These are phyloP conservation scores for Macrolepiota dolichaula DNA, from an alignment of 768 basidiomycete species.

Conservation along the genomic window DNA sequence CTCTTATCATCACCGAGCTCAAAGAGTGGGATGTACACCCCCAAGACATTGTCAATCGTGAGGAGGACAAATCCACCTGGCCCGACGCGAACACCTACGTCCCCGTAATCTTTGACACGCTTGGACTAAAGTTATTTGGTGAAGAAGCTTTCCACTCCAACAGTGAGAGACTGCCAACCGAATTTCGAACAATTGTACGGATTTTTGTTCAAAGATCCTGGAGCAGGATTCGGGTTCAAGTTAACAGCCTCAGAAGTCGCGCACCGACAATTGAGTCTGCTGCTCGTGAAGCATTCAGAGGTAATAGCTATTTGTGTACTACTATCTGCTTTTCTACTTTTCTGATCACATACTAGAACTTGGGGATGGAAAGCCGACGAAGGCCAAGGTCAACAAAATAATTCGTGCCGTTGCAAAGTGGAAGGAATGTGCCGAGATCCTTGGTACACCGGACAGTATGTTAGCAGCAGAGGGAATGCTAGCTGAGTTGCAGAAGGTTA, in stretches of 20 bases:
- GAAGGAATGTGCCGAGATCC: neutral
- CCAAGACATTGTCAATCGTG: constrained; percentile 1
- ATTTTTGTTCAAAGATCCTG: neutral
- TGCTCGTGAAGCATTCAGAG: neutral
- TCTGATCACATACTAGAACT: neutral
- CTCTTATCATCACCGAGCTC: constrained; percentile 10
- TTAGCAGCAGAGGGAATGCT: neutral
- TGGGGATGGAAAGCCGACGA: too few species aligned
- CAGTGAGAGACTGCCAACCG: neutral
- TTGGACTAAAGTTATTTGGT: constrained; percentile 3
- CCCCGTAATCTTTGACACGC: too few species aligned
- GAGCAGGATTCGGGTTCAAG: neutral
- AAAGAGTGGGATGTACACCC: constrained; percentile 14
- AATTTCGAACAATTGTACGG: neutral
- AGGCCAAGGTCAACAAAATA: too few species aligned
- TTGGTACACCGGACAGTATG: neutral
- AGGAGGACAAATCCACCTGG: neutral
- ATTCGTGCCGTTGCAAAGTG: too few species aligned
- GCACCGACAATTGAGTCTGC: neutral
- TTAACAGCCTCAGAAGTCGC: neutral
- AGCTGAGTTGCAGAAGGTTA: neutral
- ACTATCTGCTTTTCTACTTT: neutral
- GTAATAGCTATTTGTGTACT: neutral
- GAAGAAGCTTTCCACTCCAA: neutral
- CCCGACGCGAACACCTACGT: neutral